Evolutionary conservation across 1,284 basidiomycete species (phyloP).

Genomic region (Waitea zeae): DNA sequence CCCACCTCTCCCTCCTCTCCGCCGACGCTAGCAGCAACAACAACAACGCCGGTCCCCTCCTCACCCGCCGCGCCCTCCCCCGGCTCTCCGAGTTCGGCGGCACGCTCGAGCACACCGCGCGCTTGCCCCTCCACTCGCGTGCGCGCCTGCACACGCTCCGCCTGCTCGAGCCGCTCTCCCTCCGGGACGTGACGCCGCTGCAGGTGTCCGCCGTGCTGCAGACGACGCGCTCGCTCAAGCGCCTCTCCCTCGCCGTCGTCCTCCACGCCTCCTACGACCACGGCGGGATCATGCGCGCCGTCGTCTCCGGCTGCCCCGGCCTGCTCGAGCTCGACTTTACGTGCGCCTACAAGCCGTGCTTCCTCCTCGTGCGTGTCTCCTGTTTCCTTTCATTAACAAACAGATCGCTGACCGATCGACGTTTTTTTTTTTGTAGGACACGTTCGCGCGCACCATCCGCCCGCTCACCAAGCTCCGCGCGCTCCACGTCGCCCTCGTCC

Average conservation of each 20-base stretch:
- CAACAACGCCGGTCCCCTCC: too few relatives aligned
- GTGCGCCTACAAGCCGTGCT: conserved; percentile 49
- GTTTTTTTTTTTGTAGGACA: conserved; percentile 11
- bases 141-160: conserved; percentile 20
- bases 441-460: conserved; percentile 21
- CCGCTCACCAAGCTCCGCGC: conserved; percentile 41
- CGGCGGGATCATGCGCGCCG: conserved; percentile 42
- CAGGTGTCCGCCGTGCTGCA: conserved; percentile 37
- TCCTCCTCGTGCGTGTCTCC: conserved; percentile 36
- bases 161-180: conserved; percentile 45
- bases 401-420: background rate
- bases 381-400: background rate
- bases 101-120: conserved; percentile 41
- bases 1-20: too few relatives aligned
- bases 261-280: conserved; percentile 53
- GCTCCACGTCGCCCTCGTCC: conserved; percentile 42
- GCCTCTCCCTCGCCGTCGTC: conserved; percentile 42
- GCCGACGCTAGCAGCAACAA: too few relatives aligned
- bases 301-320: conserved; percentile 43
- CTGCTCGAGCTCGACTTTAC: conserved; percentile 42
- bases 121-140: conserved; percentile 21
- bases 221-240: conserved; percentile 30
- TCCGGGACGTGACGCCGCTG: conserved; percentile 46
- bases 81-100: conserved; percentile 38
- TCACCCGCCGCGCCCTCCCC: conserved; percentile 27